Conservation (phyloP, 2,329 filamentous ascomycete genomes). For the Aspergillus ruber region DNA sequence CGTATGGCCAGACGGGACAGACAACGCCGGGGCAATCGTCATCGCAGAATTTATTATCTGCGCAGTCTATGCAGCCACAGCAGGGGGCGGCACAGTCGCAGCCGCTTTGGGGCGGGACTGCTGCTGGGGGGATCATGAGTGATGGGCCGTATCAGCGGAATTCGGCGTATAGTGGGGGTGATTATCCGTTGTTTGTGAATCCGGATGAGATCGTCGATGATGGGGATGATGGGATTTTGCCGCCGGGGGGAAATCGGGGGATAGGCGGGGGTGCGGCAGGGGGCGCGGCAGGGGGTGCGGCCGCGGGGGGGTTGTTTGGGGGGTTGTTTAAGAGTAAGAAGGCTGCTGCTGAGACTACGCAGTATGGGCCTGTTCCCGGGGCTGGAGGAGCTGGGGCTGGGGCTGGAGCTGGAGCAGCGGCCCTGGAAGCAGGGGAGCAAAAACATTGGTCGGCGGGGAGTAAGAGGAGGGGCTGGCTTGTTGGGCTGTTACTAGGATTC, state of each 20-base stretch:
- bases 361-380: constrained; percentile 52
- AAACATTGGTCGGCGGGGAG: constrained; percentile 58
- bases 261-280: constrained; percentile 32
- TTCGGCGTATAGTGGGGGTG: constrained; percentile 46
- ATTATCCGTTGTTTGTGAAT: constrained; percentile 54
- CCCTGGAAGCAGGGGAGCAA: constrained; percentile 50
- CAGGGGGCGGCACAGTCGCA: constrained; percentile 1
- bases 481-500: constrained; percentile 60
- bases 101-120: constrained; percentile 16
- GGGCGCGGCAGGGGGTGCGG: constrained; percentile 40
- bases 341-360: constrained; percentile 31
- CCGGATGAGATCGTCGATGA: constrained; percentile 79
- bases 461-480: constrained; percentile 62
- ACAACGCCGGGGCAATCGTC: neutral
- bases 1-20: constrained; percentile 21
- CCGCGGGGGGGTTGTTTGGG: constrained; percentile 38
- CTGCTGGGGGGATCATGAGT: constrained; percentile 32
- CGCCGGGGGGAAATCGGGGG: constrained; percentile 26
- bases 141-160: constrained; percentile 64
- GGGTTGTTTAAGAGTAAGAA: constrained; percentile 37
- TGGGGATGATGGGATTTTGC: constrained; percentile 73
- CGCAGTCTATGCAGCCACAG: neutral
- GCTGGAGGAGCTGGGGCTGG: too few species aligned
- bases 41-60: neutral
- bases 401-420: constrained; percentile 5